These are phyloP conservation scores for Penicillium chermesinum DNA, from an alignment of 495 filamentous ascomycete genomes.

Conservation along the genomic window DNA sequence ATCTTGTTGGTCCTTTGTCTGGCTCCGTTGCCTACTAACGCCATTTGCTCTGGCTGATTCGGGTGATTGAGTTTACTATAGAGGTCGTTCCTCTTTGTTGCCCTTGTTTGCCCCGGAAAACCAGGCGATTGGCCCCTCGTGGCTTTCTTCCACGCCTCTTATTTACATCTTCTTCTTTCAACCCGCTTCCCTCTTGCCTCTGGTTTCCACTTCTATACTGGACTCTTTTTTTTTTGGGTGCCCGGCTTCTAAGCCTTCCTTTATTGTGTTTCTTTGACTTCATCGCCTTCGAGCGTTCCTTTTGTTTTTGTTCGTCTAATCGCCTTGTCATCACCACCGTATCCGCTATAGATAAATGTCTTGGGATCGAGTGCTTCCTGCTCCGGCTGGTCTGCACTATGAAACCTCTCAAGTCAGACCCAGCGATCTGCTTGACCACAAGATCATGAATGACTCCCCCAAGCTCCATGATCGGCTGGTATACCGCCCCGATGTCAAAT, in stretches of 20 bases:
- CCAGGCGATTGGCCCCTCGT: background rate
- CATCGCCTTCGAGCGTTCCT: slow-evolving; percentile 6
- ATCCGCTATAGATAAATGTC: slow-evolving; percentile 40
- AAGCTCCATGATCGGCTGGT: slow-evolving; percentile 15
- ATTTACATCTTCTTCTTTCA: background rate
- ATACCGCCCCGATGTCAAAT: slow-evolving; percentile 17
- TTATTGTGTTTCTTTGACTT: slow-evolving; percentile 1
- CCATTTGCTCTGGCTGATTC: background rate
- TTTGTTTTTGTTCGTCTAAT: slow-evolving; percentile 5
- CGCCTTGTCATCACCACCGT: background rate
- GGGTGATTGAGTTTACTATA: background rate
- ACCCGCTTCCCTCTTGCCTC: background rate
- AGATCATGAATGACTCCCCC: slow-evolving; percentile 44
- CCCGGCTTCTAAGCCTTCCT: slow-evolving; percentile 4
- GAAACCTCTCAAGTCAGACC: slow-evolving; percentile 32
- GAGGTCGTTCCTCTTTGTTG: background rate
- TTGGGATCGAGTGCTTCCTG: slow-evolving; percentile 53
- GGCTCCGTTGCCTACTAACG: background rate
- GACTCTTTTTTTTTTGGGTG: slow-evolving; percentile 7
- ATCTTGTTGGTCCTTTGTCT: slow-evolving; percentile 13
- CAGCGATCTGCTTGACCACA: slow-evolving; percentile 45
- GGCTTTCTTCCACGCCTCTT: background rate
- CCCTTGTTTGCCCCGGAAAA: background rate
- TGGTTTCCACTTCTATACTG: background rate
- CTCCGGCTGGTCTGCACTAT: slow-evolving; percentile 44